Percentiles rank a stretch among this genome's conserved stretches.
phyloP scores from a whole-genome alignment of 2,329 filamentous ascomycete genomes.

The Cladosporium sp. region DNA sequence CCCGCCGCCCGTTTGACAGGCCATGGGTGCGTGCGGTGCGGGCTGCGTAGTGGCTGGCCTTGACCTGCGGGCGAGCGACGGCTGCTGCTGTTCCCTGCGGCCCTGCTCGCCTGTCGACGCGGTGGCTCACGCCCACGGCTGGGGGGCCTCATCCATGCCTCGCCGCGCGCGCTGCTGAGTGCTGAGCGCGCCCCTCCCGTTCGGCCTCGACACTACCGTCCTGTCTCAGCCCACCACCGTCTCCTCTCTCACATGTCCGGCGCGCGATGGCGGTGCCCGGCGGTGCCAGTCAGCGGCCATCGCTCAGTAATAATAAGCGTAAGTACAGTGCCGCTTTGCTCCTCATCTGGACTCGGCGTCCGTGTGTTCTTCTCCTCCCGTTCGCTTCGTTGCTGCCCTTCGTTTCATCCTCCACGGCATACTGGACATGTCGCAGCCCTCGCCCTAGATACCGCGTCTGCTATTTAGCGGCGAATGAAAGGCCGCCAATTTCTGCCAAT shows the following conservation, averaged over 20 bases:
- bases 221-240: slow-evolving; percentile 4
- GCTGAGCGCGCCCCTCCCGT: neutral
- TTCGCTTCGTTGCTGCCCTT: no score
- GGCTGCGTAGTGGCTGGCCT: neutral
- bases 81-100: neutral
- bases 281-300: no score
- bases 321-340: no score
- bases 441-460: neutral
- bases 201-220: neutral
- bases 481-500: slow-evolving; percentile 1
- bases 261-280: neutral
- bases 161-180: neutral
- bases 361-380: no score
- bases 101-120: slow-evolving; percentile 6
- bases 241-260: neutral
- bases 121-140: neutral
- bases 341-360: no score
- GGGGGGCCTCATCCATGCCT: neutral
- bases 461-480: slow-evolving; percentile 6
- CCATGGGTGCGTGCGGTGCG: neutral
- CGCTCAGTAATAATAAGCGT: no score
- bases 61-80: slow-evolving; percentile 4
- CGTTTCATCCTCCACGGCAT: no score
- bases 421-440: neutral
- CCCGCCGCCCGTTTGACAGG: slow-evolving; percentile 1